These are phyloP conservation scores for Trichoderma lentiforme DNA, from an alignment of 2,329 filamentous ascomycete genomes.

Conservation along the genomic window DNA sequence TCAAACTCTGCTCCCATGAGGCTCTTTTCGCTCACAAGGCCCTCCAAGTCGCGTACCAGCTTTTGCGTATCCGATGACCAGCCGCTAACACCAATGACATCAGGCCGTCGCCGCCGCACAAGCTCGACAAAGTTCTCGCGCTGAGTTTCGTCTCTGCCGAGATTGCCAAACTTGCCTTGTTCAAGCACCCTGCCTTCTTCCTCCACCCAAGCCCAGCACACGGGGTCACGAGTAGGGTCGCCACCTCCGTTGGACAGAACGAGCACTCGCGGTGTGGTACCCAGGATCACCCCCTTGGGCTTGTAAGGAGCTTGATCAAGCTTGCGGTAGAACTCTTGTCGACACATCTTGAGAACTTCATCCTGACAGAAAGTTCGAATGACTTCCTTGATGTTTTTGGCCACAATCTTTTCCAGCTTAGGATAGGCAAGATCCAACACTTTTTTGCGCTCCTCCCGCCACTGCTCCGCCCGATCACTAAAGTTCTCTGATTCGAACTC, in stretches of 20 bases:
- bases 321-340: slow-evolving; percentile 83
- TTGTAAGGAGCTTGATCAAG: slow-evolving; percentile 96
- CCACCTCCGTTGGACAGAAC: slow-evolving; percentile 83
- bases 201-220: slow-evolving; percentile 89
- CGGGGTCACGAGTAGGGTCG: slow-evolving; percentile 68
- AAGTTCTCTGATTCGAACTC: slow-evolving; percentile 94
- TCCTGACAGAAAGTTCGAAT: slow-evolving; percentile 93
- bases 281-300: slow-evolving; percentile 85
- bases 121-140: slow-evolving; percentile 72
- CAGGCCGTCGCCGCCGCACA: slow-evolving; percentile 74
- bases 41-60: slow-evolving; percentile 76
- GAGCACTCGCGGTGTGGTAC: slow-evolving; percentile 82
- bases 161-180: slow-evolving; percentile 79
- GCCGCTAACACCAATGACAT: slow-evolving; percentile 86
- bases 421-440: slow-evolving; percentile 76
- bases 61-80: slow-evolving; percentile 84
- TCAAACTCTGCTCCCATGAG: slow-evolving; percentile 79
- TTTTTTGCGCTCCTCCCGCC: slow-evolving; percentile 85
- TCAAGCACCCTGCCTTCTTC: slow-evolving; percentile 88
- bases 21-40: slow-evolving; percentile 72
- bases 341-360: slow-evolving; percentile 79
- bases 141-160: slow-evolving; percentile 66
- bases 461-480: slow-evolving; percentile 89
- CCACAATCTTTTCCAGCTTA: slow-evolving; percentile 79
- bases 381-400: slow-evolving; percentile 91